A percentile compares a stretch with the other conserved stretches of the same genome.
Evolutionary conservation across 2,329 filamentous ascomycete genomes (phyloP).

Genomic region (Dactylella cylindrospora): DNA sequence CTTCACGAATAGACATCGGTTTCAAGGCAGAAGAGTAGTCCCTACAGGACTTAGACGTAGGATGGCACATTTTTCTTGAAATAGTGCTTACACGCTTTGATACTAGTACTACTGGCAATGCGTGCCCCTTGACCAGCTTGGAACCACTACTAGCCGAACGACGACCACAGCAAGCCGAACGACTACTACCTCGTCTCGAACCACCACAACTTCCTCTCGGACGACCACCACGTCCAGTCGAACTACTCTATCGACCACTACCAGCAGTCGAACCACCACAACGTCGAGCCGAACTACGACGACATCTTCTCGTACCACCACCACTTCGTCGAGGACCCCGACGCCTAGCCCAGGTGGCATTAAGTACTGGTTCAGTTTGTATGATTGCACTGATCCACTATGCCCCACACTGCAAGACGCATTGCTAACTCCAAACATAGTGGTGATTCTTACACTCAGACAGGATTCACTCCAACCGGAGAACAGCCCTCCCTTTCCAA

Average conservation of each 20-base stretch:
- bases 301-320: slow-evolving; percentile 6
- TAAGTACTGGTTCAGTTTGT: slow-evolving; percentile 38
- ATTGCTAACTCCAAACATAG: slow-evolving; percentile 49
- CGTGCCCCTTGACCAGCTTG: slow-evolving; percentile 12
- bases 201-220: neutral
- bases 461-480: slow-evolving; percentile 60
- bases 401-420: neutral
- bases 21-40: too few relatives aligned
- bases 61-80: neutral
- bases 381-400: neutral
- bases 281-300: slow-evolving; percentile 5
- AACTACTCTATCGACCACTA: slow-evolving; percentile 5
- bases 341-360: slow-evolving; percentile 16
- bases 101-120: slow-evolving; percentile 42
- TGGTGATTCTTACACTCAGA: slow-evolving; percentile 64
- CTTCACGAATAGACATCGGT: too few relatives aligned
- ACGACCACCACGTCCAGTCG: slow-evolving; percentile 3
- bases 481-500: slow-evolving; percentile 59
- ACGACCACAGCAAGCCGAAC: neutral
- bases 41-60: too few relatives aligned
- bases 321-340: slow-evolving; percentile 15
- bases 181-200: slow-evolving; percentile 2
- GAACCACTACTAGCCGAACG: slow-evolving; percentile 10
- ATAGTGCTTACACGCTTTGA: slow-evolving; percentile 19
- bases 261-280: neutral